A percentile compares a stretch with the other conserved stretches of the same genome.
These are phyloP conservation scores for Spiromastix sp. DNA, from an alignment of 2,329 filamentous ascomycete genomes.

Conservation along the genomic window DNA sequence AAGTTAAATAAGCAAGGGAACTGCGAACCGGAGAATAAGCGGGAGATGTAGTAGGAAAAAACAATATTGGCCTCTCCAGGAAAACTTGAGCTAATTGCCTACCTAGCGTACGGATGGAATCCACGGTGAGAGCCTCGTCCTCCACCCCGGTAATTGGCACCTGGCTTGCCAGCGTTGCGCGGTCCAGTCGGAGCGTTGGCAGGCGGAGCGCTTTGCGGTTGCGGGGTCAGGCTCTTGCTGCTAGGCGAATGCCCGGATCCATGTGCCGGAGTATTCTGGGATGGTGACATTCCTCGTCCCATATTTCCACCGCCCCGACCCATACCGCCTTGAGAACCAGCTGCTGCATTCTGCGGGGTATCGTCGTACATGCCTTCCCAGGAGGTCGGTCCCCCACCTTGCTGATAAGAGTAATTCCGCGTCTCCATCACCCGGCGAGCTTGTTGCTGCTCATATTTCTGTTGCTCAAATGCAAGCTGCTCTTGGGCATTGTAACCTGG, in stretches of 20 bases:
- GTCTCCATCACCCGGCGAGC: slow-evolving; percentile 41
- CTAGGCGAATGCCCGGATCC: slow-evolving; percentile 28
- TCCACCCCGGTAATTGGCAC: slow-evolving; percentile 87
- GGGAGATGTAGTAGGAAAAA: too few relatives aligned
- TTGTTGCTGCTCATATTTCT: slow-evolving; percentile 65
- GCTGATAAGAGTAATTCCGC: slow-evolving; percentile 31
- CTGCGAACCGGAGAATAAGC: too few relatives aligned
- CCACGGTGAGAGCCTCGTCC: slow-evolving; percentile 64
- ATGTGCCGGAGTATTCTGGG: slow-evolving; percentile 27
- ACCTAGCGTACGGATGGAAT: slow-evolving; percentile 64
- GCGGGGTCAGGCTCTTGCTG: slow-evolving; percentile 32
- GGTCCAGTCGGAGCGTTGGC: slow-evolving; percentile 87
- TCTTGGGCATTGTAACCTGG: slow-evolving; percentile 58
- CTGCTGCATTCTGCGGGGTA: slow-evolving; percentile 63
- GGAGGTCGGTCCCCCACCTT: slow-evolving; percentile 60
- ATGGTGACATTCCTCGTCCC: slow-evolving; percentile 31
- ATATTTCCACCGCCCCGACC: slow-evolving; percentile 30
- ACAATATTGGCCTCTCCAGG: too few relatives aligned
- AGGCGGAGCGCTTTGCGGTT: slow-evolving; percentile 47
- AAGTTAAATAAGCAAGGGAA: too few relatives aligned
- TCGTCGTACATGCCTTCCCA: slow-evolving; percentile 99
- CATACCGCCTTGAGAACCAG: slow-evolving; percentile 39
- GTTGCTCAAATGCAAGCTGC: slow-evolving; percentile 65
- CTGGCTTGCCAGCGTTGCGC: slow-evolving; percentile 85
- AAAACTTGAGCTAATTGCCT: too few relatives aligned